phyloP scores from a whole-genome alignment of 2,329 filamentous ascomycete species.

The Colletotrichum limetticola region DNA sequence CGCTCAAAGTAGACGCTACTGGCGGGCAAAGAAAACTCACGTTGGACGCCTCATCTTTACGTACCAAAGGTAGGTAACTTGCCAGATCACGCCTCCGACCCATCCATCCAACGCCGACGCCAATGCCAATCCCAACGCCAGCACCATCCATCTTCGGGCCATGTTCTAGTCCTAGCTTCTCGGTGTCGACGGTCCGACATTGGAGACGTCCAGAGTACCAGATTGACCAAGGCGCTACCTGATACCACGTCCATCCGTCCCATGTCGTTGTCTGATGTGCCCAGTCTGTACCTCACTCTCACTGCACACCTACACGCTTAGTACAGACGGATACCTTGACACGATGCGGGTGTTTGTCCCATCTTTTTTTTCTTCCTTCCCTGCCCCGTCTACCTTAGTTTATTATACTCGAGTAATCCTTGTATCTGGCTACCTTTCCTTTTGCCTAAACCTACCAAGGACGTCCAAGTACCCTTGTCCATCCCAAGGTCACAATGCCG shows the following conservation, averaged over 20 bases:
- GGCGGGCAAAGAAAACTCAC: not conserved
- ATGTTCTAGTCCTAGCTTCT: constrained; percentile 48
- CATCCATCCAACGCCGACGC: not conserved
- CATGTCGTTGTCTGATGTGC: not conserved
- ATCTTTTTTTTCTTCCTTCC: not conserved
- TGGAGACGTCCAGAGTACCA: constrained; percentile 40
- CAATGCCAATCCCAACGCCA: not conserved
- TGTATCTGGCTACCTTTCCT: constrained; percentile 5
- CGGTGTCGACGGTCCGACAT: constrained; percentile 65
- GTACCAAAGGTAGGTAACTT: not conserved
- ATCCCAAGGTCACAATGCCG: constrained; percentile 5
- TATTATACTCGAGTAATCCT: not conserved
- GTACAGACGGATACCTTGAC: not conserved
- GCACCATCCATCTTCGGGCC: constrained; percentile 33
- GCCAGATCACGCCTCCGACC: not conserved
- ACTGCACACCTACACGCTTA: no score
- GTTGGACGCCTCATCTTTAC: not conserved
- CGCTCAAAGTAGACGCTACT: not conserved
- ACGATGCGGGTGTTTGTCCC: constrained; percentile 25
- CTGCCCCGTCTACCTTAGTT: not conserved
- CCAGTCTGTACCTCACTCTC: not conserved
- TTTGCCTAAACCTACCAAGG: constrained; percentile 23
- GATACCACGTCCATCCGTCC: not conserved
- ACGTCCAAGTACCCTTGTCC: not conserved
- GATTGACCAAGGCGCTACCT: constrained; percentile 35